Conservation (phyloP, 1,284 basidiomycete species). For the Termitomyces sp. region DNA sequence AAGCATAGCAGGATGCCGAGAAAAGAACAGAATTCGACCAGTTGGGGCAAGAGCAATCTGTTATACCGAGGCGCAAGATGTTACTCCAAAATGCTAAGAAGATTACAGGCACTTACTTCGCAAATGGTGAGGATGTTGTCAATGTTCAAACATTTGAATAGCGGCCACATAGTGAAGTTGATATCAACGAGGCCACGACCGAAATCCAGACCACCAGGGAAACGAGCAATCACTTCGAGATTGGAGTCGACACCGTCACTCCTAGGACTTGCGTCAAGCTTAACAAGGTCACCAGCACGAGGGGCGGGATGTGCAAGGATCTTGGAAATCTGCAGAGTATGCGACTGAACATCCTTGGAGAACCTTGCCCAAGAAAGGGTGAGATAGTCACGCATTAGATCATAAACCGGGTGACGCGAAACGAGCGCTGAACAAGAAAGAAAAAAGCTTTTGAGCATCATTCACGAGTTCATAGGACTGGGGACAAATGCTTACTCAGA, state of each 20-base stretch:
- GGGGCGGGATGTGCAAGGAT: slow-evolving; percentile 81
- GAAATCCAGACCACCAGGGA: slow-evolving; percentile 82
- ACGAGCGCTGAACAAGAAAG: slow-evolving; percentile 51
- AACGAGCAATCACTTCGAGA: slow-evolving; percentile 79
- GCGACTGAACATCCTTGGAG: slow-evolving; percentile 86
- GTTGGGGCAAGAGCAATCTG: slow-evolving; percentile 91
- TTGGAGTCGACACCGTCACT: slow-evolving; percentile 55
- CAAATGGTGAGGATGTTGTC: slow-evolving; percentile 93
- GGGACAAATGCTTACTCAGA: slow-evolving; percentile 59
- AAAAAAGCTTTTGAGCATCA: slow-evolving; percentile 1
- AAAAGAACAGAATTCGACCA: slow-evolving; percentile 87
- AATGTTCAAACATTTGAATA: slow-evolving; percentile 92
- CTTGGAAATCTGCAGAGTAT: slow-evolving; percentile 80
- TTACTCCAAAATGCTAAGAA: background rate
- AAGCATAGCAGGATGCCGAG: slow-evolving; percentile 87
- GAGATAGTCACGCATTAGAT: slow-evolving; percentile 89
- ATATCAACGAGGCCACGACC: slow-evolving; percentile 79
- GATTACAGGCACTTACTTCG: slow-evolving; percentile 51
- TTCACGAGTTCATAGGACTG: slow-evolving; percentile 4
- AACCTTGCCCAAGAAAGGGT: slow-evolving; percentile 91
- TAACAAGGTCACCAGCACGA: slow-evolving; percentile 79
- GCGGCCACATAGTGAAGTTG: slow-evolving; percentile 95
- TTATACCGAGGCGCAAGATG: background rate
- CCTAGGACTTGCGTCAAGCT: slow-evolving; percentile 69
- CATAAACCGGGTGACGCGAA: slow-evolving; percentile 88